These are phyloP conservation scores for Emericellopsis atlantica DNA, from an alignment of 2,329 filamentous ascomycete genomes.

Conservation along the genomic window DNA sequence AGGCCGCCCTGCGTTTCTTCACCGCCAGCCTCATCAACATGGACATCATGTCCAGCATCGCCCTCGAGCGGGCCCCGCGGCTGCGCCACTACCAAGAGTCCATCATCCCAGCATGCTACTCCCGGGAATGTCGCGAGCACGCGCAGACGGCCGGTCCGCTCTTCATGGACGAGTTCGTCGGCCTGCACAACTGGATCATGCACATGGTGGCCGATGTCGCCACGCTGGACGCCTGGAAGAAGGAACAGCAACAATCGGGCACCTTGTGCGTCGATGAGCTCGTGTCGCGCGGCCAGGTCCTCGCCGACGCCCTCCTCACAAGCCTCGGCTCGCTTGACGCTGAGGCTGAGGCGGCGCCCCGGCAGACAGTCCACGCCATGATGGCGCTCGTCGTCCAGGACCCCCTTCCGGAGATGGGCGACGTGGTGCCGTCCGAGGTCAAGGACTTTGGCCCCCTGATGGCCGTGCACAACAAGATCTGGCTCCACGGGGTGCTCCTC, in stretches of 20 bases:
- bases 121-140: slow-evolving; percentile 5
- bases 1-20: slow-evolving; percentile 34
- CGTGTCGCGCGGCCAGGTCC: slow-evolving; percentile 26
- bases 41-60: slow-evolving; percentile 36
- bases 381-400: slow-evolving; percentile 8
- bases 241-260: slow-evolving; percentile 25
- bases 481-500: slow-evolving; percentile 32
- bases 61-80: slow-evolving; percentile 25
- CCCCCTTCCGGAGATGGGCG: slow-evolving; percentile 9
- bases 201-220: slow-evolving; percentile 40
- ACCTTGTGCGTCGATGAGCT: slow-evolving; percentile 32
- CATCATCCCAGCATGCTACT: slow-evolving; percentile 19
- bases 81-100: slow-evolving; percentile 26
- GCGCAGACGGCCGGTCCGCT: slow-evolving; percentile 15
- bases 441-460: slow-evolving; percentile 7
- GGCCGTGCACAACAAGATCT: slow-evolving; percentile 21
- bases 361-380: slow-evolving; percentile 7
- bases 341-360: neutral
- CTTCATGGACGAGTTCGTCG: slow-evolving; percentile 36
- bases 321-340: neutral
- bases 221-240: slow-evolving; percentile 42
- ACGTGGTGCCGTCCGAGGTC: slow-evolving; percentile 7
- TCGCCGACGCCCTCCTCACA: slow-evolving; percentile 22
- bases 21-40: slow-evolving; percentile 32
- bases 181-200: slow-evolving; percentile 44